Evolutionary conservation across 495 filamentous ascomycete genomes (phyloP).

Genomic region (Aspergillus nanangensis): DNA sequence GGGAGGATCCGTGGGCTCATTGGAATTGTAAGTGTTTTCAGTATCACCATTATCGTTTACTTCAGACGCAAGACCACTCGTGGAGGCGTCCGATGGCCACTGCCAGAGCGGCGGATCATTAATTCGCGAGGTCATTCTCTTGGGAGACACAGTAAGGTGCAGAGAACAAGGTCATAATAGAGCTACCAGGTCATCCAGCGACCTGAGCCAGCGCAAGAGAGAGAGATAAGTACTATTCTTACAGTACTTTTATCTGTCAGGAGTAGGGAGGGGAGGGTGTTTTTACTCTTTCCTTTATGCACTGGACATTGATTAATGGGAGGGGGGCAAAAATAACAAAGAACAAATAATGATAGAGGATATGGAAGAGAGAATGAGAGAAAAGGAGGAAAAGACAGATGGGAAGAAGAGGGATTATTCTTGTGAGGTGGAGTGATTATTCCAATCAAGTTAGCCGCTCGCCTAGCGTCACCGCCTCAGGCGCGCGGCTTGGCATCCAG

Average conservation of each 20-base stretch:
- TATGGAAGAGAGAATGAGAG: background rate
- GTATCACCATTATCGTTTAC: constrained; percentile 6
- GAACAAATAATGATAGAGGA: no score
- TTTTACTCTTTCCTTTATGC: no score
- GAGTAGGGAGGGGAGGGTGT: background rate
- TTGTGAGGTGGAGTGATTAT: background rate
- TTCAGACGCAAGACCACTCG: constrained; percentile 5
- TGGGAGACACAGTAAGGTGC: no score
- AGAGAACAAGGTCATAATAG: constrained; percentile 12
- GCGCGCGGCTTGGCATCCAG: constrained; percentile 16
- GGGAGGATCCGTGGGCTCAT: constrained; percentile 7
- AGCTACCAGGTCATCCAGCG: constrained; percentile 10
- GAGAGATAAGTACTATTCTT: no score
- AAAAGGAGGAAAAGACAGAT: constrained; percentile 9
- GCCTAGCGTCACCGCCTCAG: constrained; percentile 23
- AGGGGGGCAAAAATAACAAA: no score
- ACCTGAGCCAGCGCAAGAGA: background rate
- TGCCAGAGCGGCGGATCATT: constrained; percentile 20
- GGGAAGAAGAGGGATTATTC: constrained; percentile 4
- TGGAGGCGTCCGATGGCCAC: constrained; percentile 12
- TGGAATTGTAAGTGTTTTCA: constrained; percentile 13
- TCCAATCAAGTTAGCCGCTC: constrained; percentile 14
- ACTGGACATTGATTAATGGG: no score
- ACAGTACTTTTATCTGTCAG: no score
- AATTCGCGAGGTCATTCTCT: constrained; percentile 15